Evolutionary conservation across 1,284 basidiomycete species (phyloP).

Genomic region (Irpex lacteus): DNA sequence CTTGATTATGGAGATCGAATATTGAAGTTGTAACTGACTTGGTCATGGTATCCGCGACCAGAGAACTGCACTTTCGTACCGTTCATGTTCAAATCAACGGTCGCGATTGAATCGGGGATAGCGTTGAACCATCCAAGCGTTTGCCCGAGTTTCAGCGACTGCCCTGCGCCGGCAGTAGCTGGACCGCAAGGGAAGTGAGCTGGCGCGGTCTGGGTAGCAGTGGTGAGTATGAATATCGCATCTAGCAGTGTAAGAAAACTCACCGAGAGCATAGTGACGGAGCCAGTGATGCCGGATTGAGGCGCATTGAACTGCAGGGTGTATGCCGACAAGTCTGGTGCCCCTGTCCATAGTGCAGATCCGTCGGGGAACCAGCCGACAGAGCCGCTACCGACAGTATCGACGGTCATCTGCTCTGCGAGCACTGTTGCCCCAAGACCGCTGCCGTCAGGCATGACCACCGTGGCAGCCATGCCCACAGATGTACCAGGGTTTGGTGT

Average conservation of each 20-base stretch:
- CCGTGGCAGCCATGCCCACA: slow-evolving; percentile 1
- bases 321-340: slow-evolving; percentile 11
- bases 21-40: slow-evolving; percentile 3
- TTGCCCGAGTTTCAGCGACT: slow-evolving; percentile 10
- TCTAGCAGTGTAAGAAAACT: background rate
- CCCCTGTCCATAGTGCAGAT: slow-evolving; percentile 7
- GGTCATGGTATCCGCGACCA: slow-evolving; percentile 14
- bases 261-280: slow-evolving; percentile 7
- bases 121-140: slow-evolving; percentile 15
- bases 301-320: slow-evolving; percentile 10
- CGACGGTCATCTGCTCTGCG: slow-evolving; percentile 9
- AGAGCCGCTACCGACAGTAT: slow-evolving; percentile 7
- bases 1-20: background rate
- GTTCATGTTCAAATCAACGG: slow-evolving; percentile 6
- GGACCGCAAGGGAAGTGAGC: slow-evolving; percentile 13
- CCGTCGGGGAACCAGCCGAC: slow-evolving; percentile 3
- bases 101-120: slow-evolving; percentile 10
- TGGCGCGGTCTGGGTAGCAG: slow-evolving; percentile 7
- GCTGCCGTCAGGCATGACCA: background rate
- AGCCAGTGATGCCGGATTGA: slow-evolving; percentile 8
- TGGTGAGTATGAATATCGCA: background rate
- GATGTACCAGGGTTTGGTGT: slow-evolving; percentile 7
- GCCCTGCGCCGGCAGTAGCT: background rate
- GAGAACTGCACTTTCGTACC: slow-evolving; percentile 6
- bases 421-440: background rate